Percentiles rank a stretch among this genome's conserved stretches.
Conservation (phyloP, 352 stramenopile species). For the Pythium biforme region DNA sequence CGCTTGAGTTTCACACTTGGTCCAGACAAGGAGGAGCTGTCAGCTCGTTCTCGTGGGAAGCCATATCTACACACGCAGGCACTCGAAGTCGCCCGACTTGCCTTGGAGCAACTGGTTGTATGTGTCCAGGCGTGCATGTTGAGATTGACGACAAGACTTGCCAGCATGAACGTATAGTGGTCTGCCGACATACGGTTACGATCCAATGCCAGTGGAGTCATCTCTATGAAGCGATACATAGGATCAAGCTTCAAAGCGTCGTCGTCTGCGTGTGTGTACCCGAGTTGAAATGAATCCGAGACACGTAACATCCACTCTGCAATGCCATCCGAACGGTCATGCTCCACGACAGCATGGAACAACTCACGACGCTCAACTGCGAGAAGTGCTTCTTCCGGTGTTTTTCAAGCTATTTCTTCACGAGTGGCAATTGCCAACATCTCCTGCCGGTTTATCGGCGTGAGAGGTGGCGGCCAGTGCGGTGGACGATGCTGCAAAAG, state of each 20-base stretch:
- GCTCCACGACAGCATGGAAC: neutral
- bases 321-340: neutral
- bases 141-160: constrained; percentile 14
- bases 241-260: neutral
- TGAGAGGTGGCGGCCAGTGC: constrained; percentile 9
- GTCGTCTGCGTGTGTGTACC: neutral
- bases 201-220: constrained; percentile 1
- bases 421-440: neutral
- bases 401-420: neutral
- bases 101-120: constrained; percentile 15
- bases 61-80: neutral
- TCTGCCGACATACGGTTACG: neutral
- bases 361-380: constrained; percentile 3
- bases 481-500: constrained; percentile 10
- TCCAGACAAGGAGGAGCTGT: neutral
- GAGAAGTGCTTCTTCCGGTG: neutral
- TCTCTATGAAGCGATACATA: constrained; percentile 17
- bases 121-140: constrained; percentile 17
- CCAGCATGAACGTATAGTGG: constrained; percentile 5
- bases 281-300: neutral
- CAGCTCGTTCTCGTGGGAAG: constrained; percentile 4
- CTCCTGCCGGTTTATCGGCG: neutral
- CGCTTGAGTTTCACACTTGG: neutral
- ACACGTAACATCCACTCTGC: constrained; percentile 3
- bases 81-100: constrained; percentile 1